phyloP scores from a whole-genome alignment of 176 grass and related monocot species.

The Avena atlantica region DNA sequence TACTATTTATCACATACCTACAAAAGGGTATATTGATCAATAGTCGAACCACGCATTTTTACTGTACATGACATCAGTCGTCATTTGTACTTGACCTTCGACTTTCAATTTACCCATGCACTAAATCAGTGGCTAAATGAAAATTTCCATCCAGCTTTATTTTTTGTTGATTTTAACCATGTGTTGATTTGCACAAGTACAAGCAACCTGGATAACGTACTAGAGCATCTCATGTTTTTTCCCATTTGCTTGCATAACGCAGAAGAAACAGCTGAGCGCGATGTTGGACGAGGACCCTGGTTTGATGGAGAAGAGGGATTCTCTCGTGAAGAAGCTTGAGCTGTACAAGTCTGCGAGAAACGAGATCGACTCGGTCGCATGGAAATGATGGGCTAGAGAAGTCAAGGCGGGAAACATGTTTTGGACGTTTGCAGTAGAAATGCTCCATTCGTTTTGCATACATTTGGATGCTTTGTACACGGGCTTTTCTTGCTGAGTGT shows the following conservation, averaged over 20 bases:
- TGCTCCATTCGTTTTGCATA: conserved; percentile 37
- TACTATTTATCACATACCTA: neutral
- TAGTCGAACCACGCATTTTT: neutral
- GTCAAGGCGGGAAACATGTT: neutral
- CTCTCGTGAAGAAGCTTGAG: conserved; percentile 90
- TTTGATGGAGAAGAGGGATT: conserved; percentile 98
- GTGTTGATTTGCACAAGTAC: neutral
- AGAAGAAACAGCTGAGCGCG: conserved; percentile 96
- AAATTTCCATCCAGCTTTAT: neutral
- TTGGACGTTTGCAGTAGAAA: conserved; percentile 31
- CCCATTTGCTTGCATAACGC: conserved; percentile 34
- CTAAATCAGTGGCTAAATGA: neutral
- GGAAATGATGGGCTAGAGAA: conserved; percentile 68
- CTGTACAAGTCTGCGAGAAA: conserved; percentile 93
- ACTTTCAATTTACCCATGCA: neutral
- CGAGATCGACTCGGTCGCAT: conserved; percentile 94
- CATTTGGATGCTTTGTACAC: conserved; percentile 31
- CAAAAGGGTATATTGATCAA: neutral
- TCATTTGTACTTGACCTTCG: neutral
- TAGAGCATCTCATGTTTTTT: neutral
- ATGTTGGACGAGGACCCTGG: conserved; percentile 97
- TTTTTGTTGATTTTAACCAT: neutral
- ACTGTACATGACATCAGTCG: neutral
- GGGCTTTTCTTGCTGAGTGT: conserved; percentile 29
- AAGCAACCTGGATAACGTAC: neutral